phyloP scores from a whole-genome alignment of 257 asterid species.

The Thymus mandschuricus region DNA sequence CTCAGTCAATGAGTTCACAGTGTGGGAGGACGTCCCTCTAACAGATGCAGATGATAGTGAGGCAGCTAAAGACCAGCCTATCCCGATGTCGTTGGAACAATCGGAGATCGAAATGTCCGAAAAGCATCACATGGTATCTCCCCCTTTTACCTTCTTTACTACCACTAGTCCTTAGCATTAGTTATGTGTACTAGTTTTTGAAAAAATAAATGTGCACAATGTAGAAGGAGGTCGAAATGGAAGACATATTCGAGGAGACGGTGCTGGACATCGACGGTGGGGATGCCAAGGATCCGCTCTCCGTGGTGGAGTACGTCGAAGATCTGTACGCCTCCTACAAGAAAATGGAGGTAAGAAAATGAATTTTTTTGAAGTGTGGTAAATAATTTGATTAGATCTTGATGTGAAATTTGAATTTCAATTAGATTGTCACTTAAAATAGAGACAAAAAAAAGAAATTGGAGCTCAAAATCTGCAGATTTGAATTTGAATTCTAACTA shows the following conservation, averaged over 20 bases:
- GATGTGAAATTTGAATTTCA: slow-evolving; percentile 1
- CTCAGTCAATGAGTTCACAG: slow-evolving; percentile 41
- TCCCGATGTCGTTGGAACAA: slow-evolving; percentile 81
- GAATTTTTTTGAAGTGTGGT: background rate
- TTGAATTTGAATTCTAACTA: slow-evolving; percentile 29
- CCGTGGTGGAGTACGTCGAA: slow-evolving; percentile 76
- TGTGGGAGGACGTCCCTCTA: slow-evolving; percentile 62
- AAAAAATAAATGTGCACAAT: background rate
- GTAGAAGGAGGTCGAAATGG: slow-evolving; percentile 87
- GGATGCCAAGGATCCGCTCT: slow-evolving; percentile 73
- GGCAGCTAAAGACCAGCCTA: slow-evolving; percentile 58
- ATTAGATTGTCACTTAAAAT: slow-evolving; percentile 11
- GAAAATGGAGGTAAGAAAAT: slow-evolving; percentile 67
- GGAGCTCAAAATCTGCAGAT: slow-evolving; percentile 3
- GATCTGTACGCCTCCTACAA: slow-evolving; percentile 75
- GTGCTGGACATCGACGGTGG: slow-evolving; percentile 66
- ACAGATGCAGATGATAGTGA: slow-evolving; percentile 50
- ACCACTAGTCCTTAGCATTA: background rate
- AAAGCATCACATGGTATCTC: slow-evolving; percentile 53
- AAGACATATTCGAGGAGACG: slow-evolving; percentile 76
- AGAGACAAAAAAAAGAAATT: slow-evolving; percentile 12
- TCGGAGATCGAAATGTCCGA: slow-evolving; percentile 49
- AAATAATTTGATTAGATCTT: background rate
- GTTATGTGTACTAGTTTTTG: background rate
- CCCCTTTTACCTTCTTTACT: background rate